A percentile compares a stretch with the other conserved stretches of the same genome.
These are phyloP conservation scores for Medicago arabica DNA, from an alignment of 306 rosid genomes.

Conservation along the genomic window DNA sequence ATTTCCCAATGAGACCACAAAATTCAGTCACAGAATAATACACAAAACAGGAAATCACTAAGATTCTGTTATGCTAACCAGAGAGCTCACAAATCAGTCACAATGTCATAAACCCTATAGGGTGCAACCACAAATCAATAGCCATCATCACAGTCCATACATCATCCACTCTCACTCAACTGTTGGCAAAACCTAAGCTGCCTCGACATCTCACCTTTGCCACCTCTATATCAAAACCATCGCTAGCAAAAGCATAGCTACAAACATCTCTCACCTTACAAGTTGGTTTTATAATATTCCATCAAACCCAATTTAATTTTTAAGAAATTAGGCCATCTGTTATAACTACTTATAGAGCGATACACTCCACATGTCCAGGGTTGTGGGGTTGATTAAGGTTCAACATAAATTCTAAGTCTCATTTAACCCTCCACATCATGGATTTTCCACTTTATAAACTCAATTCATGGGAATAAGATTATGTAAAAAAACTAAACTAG, in stretches of 20 bases:
- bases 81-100: neutral
- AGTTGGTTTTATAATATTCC: neutral
- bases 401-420: neutral
- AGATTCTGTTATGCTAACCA: neutral
- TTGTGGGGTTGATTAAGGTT: neutral
- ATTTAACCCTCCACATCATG: neutral
- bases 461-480: neutral
- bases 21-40: neutral
- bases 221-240: neutral
- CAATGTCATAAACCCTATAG: neutral
- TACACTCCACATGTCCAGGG: neutral
- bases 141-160: neutral
- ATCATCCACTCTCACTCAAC: neutral
- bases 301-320: neutral
- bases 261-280: neutral
- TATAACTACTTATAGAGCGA: neutral
- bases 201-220: neutral
- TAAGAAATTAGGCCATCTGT: neutral
- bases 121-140: neutral
- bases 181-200: neutral
- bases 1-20: neutral
- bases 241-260: too few relatives aligned
- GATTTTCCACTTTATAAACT: neutral
- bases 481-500: neutral
- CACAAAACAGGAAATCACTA: conserved; percentile 2